Percentiles rank a stretch among this genome's conserved stretches.
phyloP scores from a whole-genome alignment of 768 basidiomycete species.

The Calocybe indica region DNA sequence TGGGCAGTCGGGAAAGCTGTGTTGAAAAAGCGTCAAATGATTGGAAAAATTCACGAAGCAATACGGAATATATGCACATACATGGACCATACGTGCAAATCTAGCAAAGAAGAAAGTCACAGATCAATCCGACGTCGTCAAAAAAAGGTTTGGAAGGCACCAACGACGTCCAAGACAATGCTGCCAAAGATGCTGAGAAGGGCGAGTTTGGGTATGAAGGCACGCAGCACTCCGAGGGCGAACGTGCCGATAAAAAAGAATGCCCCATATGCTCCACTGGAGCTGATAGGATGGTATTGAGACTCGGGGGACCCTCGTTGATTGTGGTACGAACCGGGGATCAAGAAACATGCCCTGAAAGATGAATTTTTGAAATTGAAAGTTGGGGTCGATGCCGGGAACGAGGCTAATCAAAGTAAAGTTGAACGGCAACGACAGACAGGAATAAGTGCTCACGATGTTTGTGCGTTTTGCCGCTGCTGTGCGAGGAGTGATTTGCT shows the following conservation, averaged over 20 bases:
- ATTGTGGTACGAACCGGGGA: constrained; percentile 23
- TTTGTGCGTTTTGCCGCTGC: constrained; percentile 26
- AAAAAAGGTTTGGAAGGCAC: neutral
- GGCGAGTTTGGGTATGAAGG: constrained; percentile 32
- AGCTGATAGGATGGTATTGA: constrained; percentile 12
- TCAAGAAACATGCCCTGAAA: constrained; percentile 38
- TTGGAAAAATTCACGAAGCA: neutral
- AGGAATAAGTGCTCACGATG: constrained; percentile 21
- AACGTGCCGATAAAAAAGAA: constrained; percentile 40
- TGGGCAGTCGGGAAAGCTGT: constrained; percentile 32
- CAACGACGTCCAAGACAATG: constrained; percentile 37
- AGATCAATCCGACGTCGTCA: neutral
- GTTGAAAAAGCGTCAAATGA: neutral
- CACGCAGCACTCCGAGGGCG: constrained; percentile 29
- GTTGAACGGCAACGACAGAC: neutral
- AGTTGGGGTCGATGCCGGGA: constrained; percentile 16
- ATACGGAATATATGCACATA: constrained; percentile 9
- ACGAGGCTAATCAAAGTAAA: constrained; percentile 14
- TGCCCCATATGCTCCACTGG: constrained; percentile 37
- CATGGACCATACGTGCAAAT: constrained; percentile 32
- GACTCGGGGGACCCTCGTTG: too few species aligned
- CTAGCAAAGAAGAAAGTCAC: constrained; percentile 11
- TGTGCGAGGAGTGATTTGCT: constrained; percentile 26
- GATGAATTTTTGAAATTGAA: constrained; percentile 25
- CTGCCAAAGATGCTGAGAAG: constrained; percentile 36